A percentile compares a stretch with the other conserved stretches of the same genome.
Conservation (phyloP, 2,329 filamentous ascomycete species). For the Aaosphaeria pasadenensis region DNA sequence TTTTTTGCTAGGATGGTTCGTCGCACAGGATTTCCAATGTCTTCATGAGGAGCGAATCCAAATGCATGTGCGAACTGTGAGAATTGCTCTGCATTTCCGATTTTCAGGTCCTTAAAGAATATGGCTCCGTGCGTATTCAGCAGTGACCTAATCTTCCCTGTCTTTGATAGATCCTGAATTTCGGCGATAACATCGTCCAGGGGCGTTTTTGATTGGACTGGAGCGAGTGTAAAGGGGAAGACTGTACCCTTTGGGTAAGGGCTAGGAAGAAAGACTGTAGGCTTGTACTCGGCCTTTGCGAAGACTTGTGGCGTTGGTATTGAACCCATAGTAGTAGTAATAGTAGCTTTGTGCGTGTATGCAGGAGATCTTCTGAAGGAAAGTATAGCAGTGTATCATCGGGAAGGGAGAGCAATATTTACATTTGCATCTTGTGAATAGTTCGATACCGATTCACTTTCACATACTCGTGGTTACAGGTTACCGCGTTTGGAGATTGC, state of each 20-base stretch:
- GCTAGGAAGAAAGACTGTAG: conserved; percentile 3
- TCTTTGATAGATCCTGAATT: conserved; percentile 1
- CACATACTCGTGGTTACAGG: no score
- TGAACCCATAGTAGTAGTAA: background rate
- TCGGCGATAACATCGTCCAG: background rate
- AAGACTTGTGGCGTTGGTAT: background rate
- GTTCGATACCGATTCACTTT: no score
- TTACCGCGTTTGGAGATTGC: no score
- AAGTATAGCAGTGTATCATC: no score
- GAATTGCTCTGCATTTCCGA: conserved; percentile 4
- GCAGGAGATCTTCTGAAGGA: no score
- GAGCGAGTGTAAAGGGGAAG: background rate
- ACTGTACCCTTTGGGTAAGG: background rate
- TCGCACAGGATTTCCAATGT: conserved; percentile 9
- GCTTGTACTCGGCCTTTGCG: background rate
- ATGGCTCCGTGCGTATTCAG: conserved; percentile 9
- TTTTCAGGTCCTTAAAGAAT: conserved; percentile 6
- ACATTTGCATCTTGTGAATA: no score
- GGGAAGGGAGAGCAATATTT: no score
- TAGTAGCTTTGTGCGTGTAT: no score
- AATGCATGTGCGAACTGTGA: conserved; percentile 11
- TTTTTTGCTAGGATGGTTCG: conserved; percentile 6
- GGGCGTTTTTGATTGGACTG: background rate
- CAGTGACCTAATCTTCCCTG: conserved; percentile 4
- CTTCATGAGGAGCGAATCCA: conserved; percentile 8